Conservation (phyloP, 2,329 filamentous ascomycete genomes). For the Diaporthe helianthi region DNA sequence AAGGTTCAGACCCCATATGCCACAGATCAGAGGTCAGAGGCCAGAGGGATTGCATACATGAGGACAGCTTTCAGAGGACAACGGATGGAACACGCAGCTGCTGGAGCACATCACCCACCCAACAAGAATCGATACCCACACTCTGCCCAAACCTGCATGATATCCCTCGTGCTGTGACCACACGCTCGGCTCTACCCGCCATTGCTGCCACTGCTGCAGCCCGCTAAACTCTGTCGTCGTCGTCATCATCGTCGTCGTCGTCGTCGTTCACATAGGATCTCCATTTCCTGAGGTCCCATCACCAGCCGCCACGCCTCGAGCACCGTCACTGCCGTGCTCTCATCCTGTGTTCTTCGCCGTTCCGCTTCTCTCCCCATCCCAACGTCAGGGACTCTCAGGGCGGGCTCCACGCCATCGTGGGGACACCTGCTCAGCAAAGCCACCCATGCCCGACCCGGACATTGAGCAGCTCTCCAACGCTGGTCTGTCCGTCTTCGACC, state of each 20-base stretch:
- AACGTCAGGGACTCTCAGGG: not conserved
- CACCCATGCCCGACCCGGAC: slow-evolving; percentile 15
- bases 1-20: too few relatives aligned
- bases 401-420: slow-evolving; percentile 9
- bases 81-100: not conserved
- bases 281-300: too few relatives aligned
- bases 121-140: not conserved
- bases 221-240: too few relatives aligned
- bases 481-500: slow-evolving; percentile 25
- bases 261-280: too few relatives aligned
- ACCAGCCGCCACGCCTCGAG: too few relatives aligned
- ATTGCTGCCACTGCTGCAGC: too few relatives aligned
- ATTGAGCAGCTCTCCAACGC: slow-evolving; percentile 26
- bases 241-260: too few relatives aligned
- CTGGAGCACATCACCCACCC: too few relatives aligned
- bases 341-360: too few relatives aligned
- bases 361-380: not conserved
- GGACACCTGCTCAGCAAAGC: not conserved
- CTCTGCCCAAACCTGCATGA: not conserved
- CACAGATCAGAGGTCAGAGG: too few relatives aligned
- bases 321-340: too few relatives aligned
- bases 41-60: not conserved
- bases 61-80: not conserved
- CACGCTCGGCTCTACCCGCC: not conserved
- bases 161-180: not conserved